Evolutionary conservation across 2,329 filamentous ascomycete species (phyloP), one percentile per base, ranked within the genome.

Genomic region (Sporothrix pallida): DNA sequence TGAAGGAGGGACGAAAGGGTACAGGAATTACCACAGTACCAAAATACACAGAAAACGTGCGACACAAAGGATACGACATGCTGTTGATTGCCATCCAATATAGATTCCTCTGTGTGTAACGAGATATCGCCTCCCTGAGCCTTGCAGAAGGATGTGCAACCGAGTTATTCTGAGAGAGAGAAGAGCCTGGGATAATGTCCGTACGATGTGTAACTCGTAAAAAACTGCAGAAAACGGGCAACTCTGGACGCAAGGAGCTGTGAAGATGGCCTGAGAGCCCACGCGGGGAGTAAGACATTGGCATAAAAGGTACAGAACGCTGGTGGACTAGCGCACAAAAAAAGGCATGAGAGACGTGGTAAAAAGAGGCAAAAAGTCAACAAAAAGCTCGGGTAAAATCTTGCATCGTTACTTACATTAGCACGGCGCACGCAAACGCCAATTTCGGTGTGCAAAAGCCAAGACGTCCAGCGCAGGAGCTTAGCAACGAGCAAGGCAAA

Each of bases 391-490:
- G n/a, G 8, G 8, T 50, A 50, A 26, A 56, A 65, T 44, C 37
- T 20, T 23, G 60, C 37, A 46, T 65, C 17, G 31, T 20, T 10
- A 65, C 3, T 20, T 44, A 46, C 37, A 65, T 46, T 65, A 46
- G 37, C 60, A 44, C 37, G 37, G n/a, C 13, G n/a, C 26, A 65
- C 9, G 37, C n/a, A 13, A 65, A 20, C 17, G 8, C 37, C 60
- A 65, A 65, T 23, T 46, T 23, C 60, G 60, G 60, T n/a, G 60
- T 46, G 37, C 62, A 67, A 48, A 48, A 67, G 37, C 37, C 62
- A 26, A 48, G 62, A 17, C 23, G 62, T 67, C 7, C 62, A 48
- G 42, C 42, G n/a, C n/a, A 48, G 62, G 42, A 26, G 42, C 42
- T n/a, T 31, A 65, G 37, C 37, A 65, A 65, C 10, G 15, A 12